A percentile compares a stretch with the other conserved stretches of the same genome.
Conservation (phyloP, 2,329 filamentous ascomycete species). For the Hypocreales sp. region DNA sequence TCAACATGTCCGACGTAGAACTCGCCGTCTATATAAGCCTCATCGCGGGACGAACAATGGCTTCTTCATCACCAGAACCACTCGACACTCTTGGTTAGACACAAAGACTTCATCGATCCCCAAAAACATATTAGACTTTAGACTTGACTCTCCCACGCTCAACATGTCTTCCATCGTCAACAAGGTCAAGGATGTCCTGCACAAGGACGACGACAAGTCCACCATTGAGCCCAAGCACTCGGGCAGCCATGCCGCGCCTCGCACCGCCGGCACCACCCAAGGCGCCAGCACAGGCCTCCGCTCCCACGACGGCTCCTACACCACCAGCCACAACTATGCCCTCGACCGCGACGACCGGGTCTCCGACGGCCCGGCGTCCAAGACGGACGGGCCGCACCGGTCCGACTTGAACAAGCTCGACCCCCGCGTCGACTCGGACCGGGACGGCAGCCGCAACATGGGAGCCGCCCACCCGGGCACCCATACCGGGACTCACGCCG, state of each 20-base stretch:
- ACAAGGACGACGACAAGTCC: slow-evolving; percentile 22
- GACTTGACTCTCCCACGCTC: no score
- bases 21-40: no score
- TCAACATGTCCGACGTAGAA: no score
- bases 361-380: slow-evolving; percentile 8
- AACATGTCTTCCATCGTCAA: slow-evolving; percentile 42
- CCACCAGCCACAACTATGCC: slow-evolving; percentile 27
- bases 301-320: slow-evolving; percentile 13
- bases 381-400: slow-evolving; percentile 26
- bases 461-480: slow-evolving; percentile 14
- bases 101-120: no score
- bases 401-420: slow-evolving; percentile 34
- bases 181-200: slow-evolving; percentile 42
- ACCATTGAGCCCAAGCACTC: slow-evolving; percentile 6
- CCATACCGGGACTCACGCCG: slow-evolving; percentile 3
- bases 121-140: no score
- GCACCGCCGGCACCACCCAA: slow-evolving; percentile 19
- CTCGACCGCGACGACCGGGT: slow-evolving; percentile 3
- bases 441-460: slow-evolving; percentile 20
- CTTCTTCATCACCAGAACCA: no score
- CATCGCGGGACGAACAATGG: no score
- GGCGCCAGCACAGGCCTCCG: no score
- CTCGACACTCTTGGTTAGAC: no score
- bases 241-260: slow-evolving; percentile 31
- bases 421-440: slow-evolving; percentile 37